phyloP scores from a whole-genome alignment of 139 green algal genomes.

The Pseudopediastrum boryanum region DNA sequence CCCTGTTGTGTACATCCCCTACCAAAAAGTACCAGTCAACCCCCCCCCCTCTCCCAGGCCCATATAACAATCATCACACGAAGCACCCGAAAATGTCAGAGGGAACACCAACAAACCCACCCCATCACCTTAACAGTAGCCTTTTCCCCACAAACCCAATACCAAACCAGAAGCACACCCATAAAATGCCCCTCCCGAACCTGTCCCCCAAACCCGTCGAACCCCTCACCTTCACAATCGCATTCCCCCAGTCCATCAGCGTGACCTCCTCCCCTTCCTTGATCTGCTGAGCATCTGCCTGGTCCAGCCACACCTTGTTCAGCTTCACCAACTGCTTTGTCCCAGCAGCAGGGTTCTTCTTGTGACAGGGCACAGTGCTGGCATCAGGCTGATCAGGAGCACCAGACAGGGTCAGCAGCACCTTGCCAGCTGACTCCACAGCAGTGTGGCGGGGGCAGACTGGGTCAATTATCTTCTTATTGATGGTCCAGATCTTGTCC shows the following conservation, averaged over 20 bases:
- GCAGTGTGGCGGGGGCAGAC: slow-evolving; percentile 89
- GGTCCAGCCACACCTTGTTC: slow-evolving; percentile 78
- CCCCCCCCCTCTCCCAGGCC: too few relatives aligned
- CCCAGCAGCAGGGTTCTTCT: slow-evolving; percentile 71
- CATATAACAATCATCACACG: too few relatives aligned
- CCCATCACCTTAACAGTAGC: too few relatives aligned
- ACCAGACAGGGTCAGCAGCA: slow-evolving; percentile 58
- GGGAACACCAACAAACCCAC: too few relatives aligned
- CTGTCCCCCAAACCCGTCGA: too few relatives aligned
- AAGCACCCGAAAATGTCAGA: too few relatives aligned
- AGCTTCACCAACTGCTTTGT: slow-evolving; percentile 34
- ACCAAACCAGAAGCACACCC: too few relatives aligned
- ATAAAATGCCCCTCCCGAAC: too few relatives aligned
- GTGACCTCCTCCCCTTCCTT: slow-evolving; percentile 91
- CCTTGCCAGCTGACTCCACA: slow-evolving; percentile 58
- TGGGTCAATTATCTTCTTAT: slow-evolving; percentile 94
- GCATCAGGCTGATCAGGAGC: not conserved
- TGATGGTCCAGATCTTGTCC: slow-evolving; percentile 99
- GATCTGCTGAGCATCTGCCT: slow-evolving; percentile 80
- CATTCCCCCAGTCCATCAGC: slow-evolving; percentile 99
- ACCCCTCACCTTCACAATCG: slow-evolving; percentile 70
- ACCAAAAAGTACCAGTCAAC: too few relatives aligned
- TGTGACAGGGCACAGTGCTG: slow-evolving; percentile 76
- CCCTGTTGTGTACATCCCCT: too few relatives aligned
- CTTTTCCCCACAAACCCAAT: too few relatives aligned